These are phyloP conservation scores for Podaxis sp. DNA, from an alignment of 768 basidiomycete species.

Conservation along the genomic window DNA sequence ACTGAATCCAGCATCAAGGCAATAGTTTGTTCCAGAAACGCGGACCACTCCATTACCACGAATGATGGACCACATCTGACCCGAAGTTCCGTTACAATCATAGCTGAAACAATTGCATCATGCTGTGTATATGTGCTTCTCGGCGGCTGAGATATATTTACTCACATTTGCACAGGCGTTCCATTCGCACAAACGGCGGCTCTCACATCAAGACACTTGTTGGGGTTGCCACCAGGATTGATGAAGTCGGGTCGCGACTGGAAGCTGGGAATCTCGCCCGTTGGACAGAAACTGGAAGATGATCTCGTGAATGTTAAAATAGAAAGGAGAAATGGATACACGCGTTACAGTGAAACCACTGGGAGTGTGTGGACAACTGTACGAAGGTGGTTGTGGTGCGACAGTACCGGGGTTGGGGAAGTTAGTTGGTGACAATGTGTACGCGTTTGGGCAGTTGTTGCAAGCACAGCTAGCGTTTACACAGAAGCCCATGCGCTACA, in stretches of 20 bases:
- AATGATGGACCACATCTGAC: constrained; percentile 16
- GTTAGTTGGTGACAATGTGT: constrained; percentile 18
- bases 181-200: constrained; percentile 22
- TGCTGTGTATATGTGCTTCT: neutral
- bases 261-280: constrained; percentile 17
- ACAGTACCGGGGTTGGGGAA: constrained; percentile 16
- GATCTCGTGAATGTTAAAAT: neutral
- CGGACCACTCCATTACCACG: constrained; percentile 14
- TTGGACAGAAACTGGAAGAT: constrained; percentile 22
- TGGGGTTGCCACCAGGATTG: constrained; percentile 14
- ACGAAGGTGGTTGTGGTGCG: constrained; percentile 20
- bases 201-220: constrained; percentile 26
- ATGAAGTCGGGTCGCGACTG: constrained; percentile 17
- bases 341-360: constrained; percentile 23
- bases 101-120: constrained; percentile 10
- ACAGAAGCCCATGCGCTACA: constrained; percentile 20
- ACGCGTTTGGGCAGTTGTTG: constrained; percentile 18
- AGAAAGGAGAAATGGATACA: constrained; percentile 3
- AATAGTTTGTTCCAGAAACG: constrained; percentile 14
- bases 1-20: constrained; percentile 17
- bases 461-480: constrained; percentile 15
- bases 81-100: constrained; percentile 16
- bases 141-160: neutral
- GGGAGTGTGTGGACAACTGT: constrained; percentile 17
- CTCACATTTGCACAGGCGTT: constrained; percentile 27